Evolutionary conservation across 768 basidiomycete genomes (phyloP).

Genomic region (Russula sp.): DNA sequence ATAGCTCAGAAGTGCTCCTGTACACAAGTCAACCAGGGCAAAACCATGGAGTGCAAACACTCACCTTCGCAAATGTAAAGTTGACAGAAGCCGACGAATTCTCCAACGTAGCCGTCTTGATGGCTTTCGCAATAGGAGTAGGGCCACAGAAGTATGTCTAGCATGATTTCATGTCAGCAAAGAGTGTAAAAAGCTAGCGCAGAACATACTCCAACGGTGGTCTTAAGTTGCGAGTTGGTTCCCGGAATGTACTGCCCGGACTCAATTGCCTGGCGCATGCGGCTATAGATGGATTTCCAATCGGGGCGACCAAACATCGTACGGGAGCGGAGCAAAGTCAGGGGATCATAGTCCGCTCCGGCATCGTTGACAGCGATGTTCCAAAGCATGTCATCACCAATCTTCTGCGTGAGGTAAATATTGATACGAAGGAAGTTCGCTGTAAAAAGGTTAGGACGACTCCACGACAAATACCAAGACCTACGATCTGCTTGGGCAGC

Average conservation of each 20-base stretch:
- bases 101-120: constrained; percentile 62
- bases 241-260: constrained; percentile 76
- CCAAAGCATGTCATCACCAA: constrained; percentile 82
- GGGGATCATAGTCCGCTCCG: constrained; percentile 78
- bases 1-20: constrained; percentile 55
- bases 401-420: constrained; percentile 83
- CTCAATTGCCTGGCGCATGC: constrained; percentile 73
- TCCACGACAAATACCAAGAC: constrained; percentile 28
- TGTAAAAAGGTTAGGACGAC: constrained; percentile 26
- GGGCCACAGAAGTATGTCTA: constrained; percentile 91
- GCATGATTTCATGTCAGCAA: constrained; percentile 5
- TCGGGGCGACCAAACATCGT: constrained; percentile 92
- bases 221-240: constrained; percentile 68
- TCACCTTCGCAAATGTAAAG: constrained; percentile 79
- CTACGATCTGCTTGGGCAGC: constrained; percentile 82
- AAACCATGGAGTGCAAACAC: constrained; percentile 22
- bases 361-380: constrained; percentile 86
- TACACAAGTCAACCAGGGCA: constrained; percentile 11
- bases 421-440: constrained; percentile 92
- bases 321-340: constrained; percentile 80
- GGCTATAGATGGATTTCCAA: constrained; percentile 74
- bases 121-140: constrained; percentile 59
- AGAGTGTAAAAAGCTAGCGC: background rate
- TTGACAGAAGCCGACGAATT: constrained; percentile 49
- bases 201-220: constrained; percentile 67